Percentiles rank a stretch among this genome's conserved stretches.
These are phyloP conservation scores for Mycena rebaudengoi DNA, from an alignment of 768 basidiomycete genomes.

Conservation along the genomic window DNA sequence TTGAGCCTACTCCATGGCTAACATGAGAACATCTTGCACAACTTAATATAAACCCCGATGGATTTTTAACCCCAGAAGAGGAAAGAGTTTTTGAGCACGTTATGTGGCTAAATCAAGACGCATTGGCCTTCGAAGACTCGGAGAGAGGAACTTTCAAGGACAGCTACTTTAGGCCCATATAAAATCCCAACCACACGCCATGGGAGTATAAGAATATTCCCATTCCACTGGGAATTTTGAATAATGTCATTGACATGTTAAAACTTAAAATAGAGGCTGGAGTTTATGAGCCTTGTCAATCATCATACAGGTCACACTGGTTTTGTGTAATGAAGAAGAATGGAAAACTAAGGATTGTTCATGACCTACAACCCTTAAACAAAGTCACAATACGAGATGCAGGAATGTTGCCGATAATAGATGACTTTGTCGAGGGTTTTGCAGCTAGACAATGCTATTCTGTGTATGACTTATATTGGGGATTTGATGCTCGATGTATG, in stretches of 20 bases:
- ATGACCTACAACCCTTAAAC: constrained; percentile 22
- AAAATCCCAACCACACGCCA: too few relatives aligned
- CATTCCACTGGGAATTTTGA: too few relatives aligned
- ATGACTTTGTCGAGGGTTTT: constrained; percentile 31
- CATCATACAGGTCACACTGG: constrained; percentile 19
- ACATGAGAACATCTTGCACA: background rate
- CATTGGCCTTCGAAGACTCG: too few relatives aligned
- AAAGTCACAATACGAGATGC: constrained; percentile 18
- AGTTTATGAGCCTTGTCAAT: constrained; percentile 16
- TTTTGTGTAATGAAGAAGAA: constrained; percentile 24
- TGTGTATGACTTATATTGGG: too few relatives aligned
- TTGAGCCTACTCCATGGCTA: too few relatives aligned
- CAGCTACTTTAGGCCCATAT: too few relatives aligned
- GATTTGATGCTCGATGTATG: too few relatives aligned
- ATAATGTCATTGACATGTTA: constrained; percentile 10
- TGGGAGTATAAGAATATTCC: too few relatives aligned
- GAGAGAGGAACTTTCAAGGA: too few relatives aligned
- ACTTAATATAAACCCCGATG: background rate
- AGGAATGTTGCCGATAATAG: constrained; percentile 13
- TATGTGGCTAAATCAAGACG: too few relatives aligned
- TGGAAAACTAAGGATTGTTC: constrained; percentile 25
- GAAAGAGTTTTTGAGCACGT: constrained; percentile 2
- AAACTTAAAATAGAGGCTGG: constrained; percentile 16
- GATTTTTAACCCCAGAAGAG: background rate
- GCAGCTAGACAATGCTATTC: too few relatives aligned